phyloP scores from a whole-genome alignment of 352 stramenopile species.

The Pythium oligandrum region DNA sequence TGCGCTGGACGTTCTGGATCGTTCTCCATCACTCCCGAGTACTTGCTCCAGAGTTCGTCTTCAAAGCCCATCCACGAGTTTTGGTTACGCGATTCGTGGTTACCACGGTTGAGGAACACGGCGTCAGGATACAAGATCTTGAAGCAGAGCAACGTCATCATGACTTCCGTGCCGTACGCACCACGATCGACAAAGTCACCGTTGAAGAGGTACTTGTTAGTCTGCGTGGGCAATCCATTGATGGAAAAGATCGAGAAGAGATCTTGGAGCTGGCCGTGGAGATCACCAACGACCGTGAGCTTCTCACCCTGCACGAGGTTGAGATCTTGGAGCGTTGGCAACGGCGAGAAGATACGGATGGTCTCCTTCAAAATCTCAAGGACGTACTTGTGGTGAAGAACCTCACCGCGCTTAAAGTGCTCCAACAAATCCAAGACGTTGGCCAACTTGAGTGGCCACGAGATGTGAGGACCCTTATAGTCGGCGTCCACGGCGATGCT shows the following conservation, averaged over 20 bases:
- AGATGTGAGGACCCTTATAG: conserved; percentile 75
- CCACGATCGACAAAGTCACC: conserved; percentile 95
- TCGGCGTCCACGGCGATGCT: conserved; percentile 46
- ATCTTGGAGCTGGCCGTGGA: conserved; percentile 94
- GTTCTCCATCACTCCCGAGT: conserved; percentile 57
- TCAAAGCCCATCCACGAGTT: conserved; percentile 94
- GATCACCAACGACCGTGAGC: conserved; percentile 91
- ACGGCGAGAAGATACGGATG: conserved; percentile 48
- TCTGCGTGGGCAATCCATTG: conserved; percentile 82
- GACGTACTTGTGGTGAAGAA: conserved; percentile 91
- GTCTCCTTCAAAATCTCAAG: conserved; percentile 76
- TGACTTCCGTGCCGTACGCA: conserved; percentile 81
- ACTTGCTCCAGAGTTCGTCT: conserved; percentile 84
- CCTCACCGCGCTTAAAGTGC: conserved; percentile 85
- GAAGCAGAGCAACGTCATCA: conserved; percentile 76
- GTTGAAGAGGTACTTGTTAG: conserved; percentile 97
- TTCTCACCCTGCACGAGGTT: conserved; percentile 78
- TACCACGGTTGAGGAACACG: conserved; percentile 92
- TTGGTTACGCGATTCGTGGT: conserved; percentile 94
- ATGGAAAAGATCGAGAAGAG: conserved; percentile 94
- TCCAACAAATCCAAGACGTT: conserved; percentile 88
- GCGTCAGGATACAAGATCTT: conserved; percentile 75
- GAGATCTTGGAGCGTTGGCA: conserved; percentile 88
- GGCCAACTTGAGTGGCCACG: conserved; percentile 79
- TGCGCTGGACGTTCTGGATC: conserved; percentile 43